Evolutionary conservation across 179 eudicot species (phyloP).

Genomic region (Amaranthus tricolor): DNA sequence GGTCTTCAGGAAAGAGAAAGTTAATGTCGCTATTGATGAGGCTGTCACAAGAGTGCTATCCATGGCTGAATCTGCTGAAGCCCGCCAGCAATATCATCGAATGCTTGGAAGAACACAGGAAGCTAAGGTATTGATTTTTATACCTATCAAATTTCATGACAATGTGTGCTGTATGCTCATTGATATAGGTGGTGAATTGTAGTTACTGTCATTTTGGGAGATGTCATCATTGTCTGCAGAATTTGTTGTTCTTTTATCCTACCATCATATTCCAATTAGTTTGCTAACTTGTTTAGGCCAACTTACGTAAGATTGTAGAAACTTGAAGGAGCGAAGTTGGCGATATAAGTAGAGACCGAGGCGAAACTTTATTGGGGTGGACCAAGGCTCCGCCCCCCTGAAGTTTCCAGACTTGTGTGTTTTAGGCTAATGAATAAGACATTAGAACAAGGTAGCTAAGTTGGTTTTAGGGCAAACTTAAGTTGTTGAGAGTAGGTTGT

Average conservation of each 20-base stretch:
- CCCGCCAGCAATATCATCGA: constrained; percentile 82
- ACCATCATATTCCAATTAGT: background rate
- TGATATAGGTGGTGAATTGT: background rate
- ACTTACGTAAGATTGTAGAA: too few relatives aligned
- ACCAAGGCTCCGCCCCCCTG: too few relatives aligned
- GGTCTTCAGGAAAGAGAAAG: constrained; percentile 76
- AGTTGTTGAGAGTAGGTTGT: too few relatives aligned
- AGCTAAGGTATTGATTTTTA: constrained; percentile 57
- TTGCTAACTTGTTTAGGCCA: background rate
- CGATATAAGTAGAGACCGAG: too few relatives aligned
- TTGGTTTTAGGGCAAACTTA: too few relatives aligned
- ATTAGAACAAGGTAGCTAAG: too few relatives aligned
- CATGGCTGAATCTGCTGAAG: constrained; percentile 78
- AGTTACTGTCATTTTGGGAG: background rate
- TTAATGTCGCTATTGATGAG: constrained; percentile 65
- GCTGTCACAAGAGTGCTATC: constrained; percentile 80
- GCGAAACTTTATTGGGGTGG: too few relatives aligned
- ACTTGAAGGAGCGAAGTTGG: too few relatives aligned
- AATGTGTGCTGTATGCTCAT: background rate
- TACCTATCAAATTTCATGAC: background rate
- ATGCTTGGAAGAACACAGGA: constrained; percentile 63
- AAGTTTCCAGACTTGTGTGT: too few relatives aligned
- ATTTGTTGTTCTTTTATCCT: too few relatives aligned
- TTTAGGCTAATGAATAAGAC: too few relatives aligned
- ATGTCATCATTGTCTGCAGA: background rate